Evolutionary conservation across 1,284 basidiomycete species (phyloP), one percentile per base, ranked within the genome.

Genomic region (Rhodotorula sp.): DNA sequence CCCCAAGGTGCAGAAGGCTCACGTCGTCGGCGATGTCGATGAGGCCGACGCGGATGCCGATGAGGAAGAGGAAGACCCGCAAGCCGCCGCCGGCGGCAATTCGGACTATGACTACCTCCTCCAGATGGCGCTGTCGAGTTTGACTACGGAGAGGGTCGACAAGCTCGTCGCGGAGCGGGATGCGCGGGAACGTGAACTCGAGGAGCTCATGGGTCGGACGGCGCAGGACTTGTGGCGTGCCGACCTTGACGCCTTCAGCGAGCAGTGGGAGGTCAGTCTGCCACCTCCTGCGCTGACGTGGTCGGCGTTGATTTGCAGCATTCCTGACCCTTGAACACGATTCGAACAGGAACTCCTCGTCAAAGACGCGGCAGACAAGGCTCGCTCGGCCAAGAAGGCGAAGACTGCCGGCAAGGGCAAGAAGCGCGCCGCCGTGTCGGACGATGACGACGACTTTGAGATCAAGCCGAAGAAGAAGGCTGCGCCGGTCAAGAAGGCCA

Each of bases 71-170:
- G 79, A 79, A n/a, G 75, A 76, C 57, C 83, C 82, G n/a, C 16
- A 31, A 3, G 81, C 83, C n/a, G 55, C 56, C 16, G 70, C 81
- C 28, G 85, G 84, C 26, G 80, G 82, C 8, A 81, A 84, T 26
- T 86, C 86, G 55, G 97, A 98, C 82, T 99, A 85, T 79, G 95
- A 99, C 81, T 99, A 99, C 83, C 82, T 99, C 71, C 84, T 99
- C 70, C 88, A 91, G 43, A 99, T 99, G 95, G 84, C 92, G 8
- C 95, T 99, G 80, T 95, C 88, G 85, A 97, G 89, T 82, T 84
- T 99, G 83, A 99, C 97, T 2, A 88, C 87, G 77, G 95, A 99
- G 83, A 95, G 91, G 88, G 94, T 98, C 73, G 90, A 90, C 69
- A 93, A 88, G 83, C 86, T 99, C 12, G 84, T 88, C 47, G 85